Conservation (phyloP, 129 eudicot genomes). For the Ambrosia trifida region DNA sequence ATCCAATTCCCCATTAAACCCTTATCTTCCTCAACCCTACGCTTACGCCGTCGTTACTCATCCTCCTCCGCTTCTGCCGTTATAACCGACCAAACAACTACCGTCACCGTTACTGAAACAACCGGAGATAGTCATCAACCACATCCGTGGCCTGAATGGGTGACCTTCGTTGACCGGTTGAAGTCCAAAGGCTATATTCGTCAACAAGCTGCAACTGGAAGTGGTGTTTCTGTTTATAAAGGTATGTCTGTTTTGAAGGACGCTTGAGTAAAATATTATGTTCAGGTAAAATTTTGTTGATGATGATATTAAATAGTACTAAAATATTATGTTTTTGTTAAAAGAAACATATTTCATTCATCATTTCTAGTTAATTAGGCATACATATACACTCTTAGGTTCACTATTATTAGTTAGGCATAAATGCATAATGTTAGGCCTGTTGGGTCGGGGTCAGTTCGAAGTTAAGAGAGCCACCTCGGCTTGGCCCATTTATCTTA, state of each 20-base stretch:
- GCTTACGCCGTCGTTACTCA: conserved; percentile 44
- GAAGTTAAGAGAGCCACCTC: too few species aligned
- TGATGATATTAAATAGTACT: too few species aligned
- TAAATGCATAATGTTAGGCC: too few species aligned
- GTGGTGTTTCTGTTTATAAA: conserved; percentile 42
- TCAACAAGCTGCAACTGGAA: conserved; percentile 28
- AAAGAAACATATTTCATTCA: too few species aligned
- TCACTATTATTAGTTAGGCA: too few species aligned
- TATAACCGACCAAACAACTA: conserved; percentile 28
- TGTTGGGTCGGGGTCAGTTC: too few species aligned
- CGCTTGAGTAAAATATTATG: conserved; percentile 78
- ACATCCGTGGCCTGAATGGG: conserved; percentile 98
- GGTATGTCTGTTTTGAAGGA: conserved; percentile 65
- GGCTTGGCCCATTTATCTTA: too few species aligned
- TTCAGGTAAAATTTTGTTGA: conserved; percentile 49
- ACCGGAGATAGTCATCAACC: conserved; percentile 17
- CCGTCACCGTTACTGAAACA: conserved; percentile 8
- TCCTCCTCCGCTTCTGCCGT: conserved; percentile 38
- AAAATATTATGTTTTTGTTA: too few species aligned
- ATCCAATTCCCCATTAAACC: conserved; percentile 17
- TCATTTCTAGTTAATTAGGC: too few species aligned
- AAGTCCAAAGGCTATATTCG: conserved; percentile 71
- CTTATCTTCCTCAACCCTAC: conserved; percentile 22
- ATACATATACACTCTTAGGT: too few species aligned
- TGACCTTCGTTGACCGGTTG: conserved; percentile 68